A percentile compares a stretch with the other conserved stretches of the same genome.
phyloP scores from a whole-genome alignment of 305 asterid species.

The Rubia occidens region DNA sequence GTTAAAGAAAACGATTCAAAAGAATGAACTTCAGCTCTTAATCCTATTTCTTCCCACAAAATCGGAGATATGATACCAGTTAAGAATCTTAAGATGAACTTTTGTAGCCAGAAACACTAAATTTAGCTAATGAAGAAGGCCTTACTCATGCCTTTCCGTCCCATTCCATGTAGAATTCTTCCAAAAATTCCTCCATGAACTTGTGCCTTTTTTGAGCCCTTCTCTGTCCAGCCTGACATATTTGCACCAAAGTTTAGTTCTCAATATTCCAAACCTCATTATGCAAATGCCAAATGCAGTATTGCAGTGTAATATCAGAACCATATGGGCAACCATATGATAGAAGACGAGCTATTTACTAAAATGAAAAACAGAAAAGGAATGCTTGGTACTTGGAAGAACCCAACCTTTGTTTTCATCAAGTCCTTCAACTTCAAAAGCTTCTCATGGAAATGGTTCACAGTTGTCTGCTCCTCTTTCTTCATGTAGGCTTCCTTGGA shows the following conservation, averaged over 20 bases:
- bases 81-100: not conserved
- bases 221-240: constrained; percentile 61
- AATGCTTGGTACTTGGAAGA: not conserved
- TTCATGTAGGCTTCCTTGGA: constrained; percentile 79
- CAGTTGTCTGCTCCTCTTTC: constrained; percentile 77
- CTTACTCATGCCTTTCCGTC: constrained; percentile 63
- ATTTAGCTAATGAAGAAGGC: constrained; percentile 8
- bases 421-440: constrained; percentile 74
- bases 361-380: not conserved
- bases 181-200: constrained; percentile 71
- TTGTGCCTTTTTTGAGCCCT: constrained; percentile 86
- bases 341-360: not conserved
- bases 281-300: not conserved
- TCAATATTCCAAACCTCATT: not conserved
- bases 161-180: constrained; percentile 84
- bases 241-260: constrained; percentile 2
- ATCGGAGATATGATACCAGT: not conserved
- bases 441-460: constrained; percentile 95
- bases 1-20: not conserved
- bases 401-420: constrained; percentile 77
- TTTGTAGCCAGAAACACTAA: not conserved
- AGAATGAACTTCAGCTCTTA: not conserved
- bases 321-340: not conserved
- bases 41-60: not conserved
- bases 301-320: not conserved